phyloP scores from a whole-genome alignment of 1,139 yeast genomes.

The Saccharomyces hybrid region DNA sequence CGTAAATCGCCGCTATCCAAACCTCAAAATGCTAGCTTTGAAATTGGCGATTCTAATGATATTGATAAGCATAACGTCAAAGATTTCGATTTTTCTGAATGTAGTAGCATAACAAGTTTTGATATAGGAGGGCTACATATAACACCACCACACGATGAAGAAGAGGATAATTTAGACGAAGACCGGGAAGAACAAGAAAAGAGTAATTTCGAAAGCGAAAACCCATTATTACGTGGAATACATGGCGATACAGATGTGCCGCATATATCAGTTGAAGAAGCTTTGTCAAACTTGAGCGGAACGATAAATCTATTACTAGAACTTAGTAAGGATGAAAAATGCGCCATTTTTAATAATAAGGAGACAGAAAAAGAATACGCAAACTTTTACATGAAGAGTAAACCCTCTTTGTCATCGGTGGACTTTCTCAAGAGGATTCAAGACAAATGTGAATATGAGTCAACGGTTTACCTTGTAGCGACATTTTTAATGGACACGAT shows the following conservation, averaged over 20 bases:
- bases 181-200: background rate
- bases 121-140: background rate
- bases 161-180: background rate
- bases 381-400: slow-evolving; percentile 24
- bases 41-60: background rate
- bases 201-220: background rate
- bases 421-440: slow-evolving; percentile 25
- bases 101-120: background rate
- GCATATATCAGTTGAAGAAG: slow-evolving; percentile 5
- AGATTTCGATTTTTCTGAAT: slow-evolving; percentile 1
- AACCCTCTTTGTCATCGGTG: slow-evolving; percentile 22
- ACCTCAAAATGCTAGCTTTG: background rate
- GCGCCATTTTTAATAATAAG: background rate
- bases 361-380: slow-evolving; percentile 4
- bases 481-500: slow-evolving; percentile 28
- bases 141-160: background rate
- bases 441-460: slow-evolving; percentile 25
- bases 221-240: background rate
- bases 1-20: background rate
- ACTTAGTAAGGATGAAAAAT: background rate
- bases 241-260: background rate
- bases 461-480: slow-evolving; percentile 24
- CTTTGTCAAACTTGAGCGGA: slow-evolving; percentile 10
- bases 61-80: background rate
- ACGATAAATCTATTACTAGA: slow-evolving; percentile 5